Conservation (phyloP, 768 basidiomycete species). For the Kondoa subrosea region DNA sequence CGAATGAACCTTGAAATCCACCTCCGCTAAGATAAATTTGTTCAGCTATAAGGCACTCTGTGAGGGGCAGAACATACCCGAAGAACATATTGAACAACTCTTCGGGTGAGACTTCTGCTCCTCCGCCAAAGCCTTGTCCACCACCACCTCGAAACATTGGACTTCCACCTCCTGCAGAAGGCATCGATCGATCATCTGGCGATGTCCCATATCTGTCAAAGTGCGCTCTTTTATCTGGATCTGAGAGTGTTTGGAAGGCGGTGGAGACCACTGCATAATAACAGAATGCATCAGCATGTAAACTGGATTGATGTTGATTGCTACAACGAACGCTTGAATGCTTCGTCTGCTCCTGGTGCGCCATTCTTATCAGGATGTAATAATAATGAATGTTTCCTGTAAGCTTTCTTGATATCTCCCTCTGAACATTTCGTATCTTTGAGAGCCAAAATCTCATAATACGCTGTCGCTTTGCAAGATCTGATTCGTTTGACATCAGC, state of each 20-base stretch:
- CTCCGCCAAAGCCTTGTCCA: conserved; percentile 31
- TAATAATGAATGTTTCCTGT: conserved; percentile 46
- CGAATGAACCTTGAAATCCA: conserved; percentile 37
- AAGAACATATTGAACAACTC: conserved; percentile 99
- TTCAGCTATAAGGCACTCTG: background rate
- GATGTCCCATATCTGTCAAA: conserved; percentile 61
- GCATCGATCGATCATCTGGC: conserved; percentile 51
- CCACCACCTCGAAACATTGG: conserved; percentile 31
- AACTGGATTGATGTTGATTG: conserved; percentile 10
- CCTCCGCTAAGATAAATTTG: background rate
- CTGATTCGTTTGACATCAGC: conserved; percentile 8
- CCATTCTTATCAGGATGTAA: conserved; percentile 48
- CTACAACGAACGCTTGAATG: conserved; percentile 67
- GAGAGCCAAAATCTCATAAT: conserved; percentile 3
- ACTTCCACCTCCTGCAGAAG: conserved; percentile 53
- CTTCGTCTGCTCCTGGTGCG: conserved; percentile 94
- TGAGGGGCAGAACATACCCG: conserved; percentile 44
- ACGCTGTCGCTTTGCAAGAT: background rate
- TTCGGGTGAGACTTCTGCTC: conserved; percentile 80
- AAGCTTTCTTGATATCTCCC: conserved; percentile 49
- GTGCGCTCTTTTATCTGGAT: conserved; percentile 72
- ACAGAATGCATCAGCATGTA: conserved; percentile 10
- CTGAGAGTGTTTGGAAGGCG: conserved; percentile 90
- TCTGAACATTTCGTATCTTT: conserved; percentile 2
- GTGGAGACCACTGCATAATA: conserved; percentile 70